Base-by-base conservation (phyloP, 2,329 filamentous ascomycete species). In the Ceratocystis colombiana region DNA sequence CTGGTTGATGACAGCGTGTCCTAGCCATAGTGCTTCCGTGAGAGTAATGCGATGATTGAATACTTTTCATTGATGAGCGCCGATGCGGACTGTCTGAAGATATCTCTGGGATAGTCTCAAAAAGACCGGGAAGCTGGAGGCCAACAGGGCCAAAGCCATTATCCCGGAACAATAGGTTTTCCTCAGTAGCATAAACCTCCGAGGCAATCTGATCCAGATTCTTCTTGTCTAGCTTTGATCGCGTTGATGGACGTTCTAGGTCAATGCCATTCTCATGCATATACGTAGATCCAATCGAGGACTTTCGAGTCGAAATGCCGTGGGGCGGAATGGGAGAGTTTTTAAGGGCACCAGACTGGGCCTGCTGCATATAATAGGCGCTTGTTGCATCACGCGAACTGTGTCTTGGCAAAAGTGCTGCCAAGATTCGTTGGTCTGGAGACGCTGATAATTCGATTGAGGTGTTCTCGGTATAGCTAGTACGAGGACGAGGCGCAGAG, bases 381-480 rank as follows among this genome's bases (percentile, higher is more conserved):
- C 55, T 66, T 0, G 64, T 67, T 15, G 68, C 69, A 30, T 69
- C 65, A 5, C 61, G 48, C 15, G 70, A 70, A 41, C 62, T 67
- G 57, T 64, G 57, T 44, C 69, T 71, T 1, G 70, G 69, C 0
- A 69, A 70, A 22, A 69, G 65, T 8, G 69, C 71, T 3, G 70
- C 69, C 12, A 68, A 63, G 4, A 68, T 61, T 5, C 64, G 44
- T 12, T 64, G 41, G 25, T 68, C 59, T 2, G 66, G 66, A n/a
- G 63, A 65, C 4, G 66, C 45, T 4, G 68, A 69, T 15, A 77
- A 69, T 68, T 80, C 78, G 50, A 80, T 71, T 0, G 79, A 80
- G 0, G 79, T 80, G 33, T 75, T 76, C 7, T 76, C 74, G 0
- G 79, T 80, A 65, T 79, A 77, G 28, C 73, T 75, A 1, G 78